phyloP scores from a whole-genome alignment of 441 rosid genomes.

The Sinapis alba region DNA sequence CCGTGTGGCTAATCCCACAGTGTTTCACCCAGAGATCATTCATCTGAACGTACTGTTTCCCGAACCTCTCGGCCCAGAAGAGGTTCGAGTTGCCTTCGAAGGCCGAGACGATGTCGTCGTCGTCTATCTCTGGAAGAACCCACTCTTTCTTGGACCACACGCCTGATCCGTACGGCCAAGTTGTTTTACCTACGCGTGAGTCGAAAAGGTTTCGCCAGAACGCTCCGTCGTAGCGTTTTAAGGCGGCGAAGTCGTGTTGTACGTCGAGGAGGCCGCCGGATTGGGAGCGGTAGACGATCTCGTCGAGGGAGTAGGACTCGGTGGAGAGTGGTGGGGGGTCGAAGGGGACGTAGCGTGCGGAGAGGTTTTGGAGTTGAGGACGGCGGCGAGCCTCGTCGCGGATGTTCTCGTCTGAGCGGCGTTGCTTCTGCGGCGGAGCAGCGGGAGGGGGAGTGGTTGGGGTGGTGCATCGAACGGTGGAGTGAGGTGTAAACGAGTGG shows the following conservation, averaged over 20 bases:
- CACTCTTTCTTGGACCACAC: conserved; percentile 71
- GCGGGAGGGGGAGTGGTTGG: conserved; percentile 35
- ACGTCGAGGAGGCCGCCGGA: conserved; percentile 64
- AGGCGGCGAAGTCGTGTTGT: conserved; percentile 53
- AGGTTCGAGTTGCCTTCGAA: conserved; percentile 66
- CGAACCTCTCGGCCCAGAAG: conserved; percentile 65
- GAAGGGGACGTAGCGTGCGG: conserved; percentile 61
- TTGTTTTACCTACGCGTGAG: conserved; percentile 61
- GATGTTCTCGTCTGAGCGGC: conserved; percentile 46
- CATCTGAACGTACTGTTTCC: conserved; percentile 54
- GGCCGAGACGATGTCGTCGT: conserved; percentile 61
- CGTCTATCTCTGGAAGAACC: conserved; percentile 63
- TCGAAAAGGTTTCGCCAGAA: conserved; percentile 60
- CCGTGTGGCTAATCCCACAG: conserved; percentile 62
- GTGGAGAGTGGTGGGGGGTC: conserved; percentile 39
- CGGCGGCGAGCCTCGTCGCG: conserved; percentile 57
- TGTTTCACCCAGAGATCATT: conserved; percentile 68
- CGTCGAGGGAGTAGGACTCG: conserved; percentile 61
- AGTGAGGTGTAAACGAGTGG: conserved; percentile 11
- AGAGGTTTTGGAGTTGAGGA: conserved; percentile 41
- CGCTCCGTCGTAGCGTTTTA: conserved; percentile 51
- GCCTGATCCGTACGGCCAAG: conserved; percentile 67
- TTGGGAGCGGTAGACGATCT: conserved; percentile 58
- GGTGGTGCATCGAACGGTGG: conserved; percentile 44
- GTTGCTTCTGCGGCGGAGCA: conserved; percentile 22